Evolutionary conservation across 2,329 filamentous ascomycete genomes (phyloP).

Genomic region (Westerdykella aurantiaca): DNA sequence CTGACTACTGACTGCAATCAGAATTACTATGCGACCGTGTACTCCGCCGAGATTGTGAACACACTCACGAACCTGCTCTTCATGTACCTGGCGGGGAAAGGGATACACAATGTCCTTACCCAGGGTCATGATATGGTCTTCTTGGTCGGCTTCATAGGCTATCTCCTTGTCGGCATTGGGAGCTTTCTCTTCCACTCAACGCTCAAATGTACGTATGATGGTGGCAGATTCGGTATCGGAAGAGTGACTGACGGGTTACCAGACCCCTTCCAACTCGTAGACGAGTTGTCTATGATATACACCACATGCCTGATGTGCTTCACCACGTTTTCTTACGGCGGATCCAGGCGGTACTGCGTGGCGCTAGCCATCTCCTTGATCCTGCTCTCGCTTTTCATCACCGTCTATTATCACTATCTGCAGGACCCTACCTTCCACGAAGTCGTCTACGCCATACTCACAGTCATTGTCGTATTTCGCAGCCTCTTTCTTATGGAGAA

Average conservation of each 20-base stretch:
- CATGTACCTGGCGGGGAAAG: conserved; percentile 69
- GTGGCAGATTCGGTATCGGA: not conserved
- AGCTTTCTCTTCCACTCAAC: conserved; percentile 61
- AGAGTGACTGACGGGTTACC: not conserved
- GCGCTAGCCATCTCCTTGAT: conserved; percentile 54
- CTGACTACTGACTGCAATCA: conserved; percentile 29
- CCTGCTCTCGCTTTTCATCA: conserved; percentile 58
- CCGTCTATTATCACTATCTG: conserved; percentile 72
- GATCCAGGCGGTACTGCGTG: conserved; percentile 47
- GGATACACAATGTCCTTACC: conserved; percentile 65
- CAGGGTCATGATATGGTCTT: conserved; percentile 74
- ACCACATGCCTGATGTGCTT: conserved; percentile 63
- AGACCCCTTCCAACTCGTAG: conserved; percentile 67
- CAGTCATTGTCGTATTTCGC: conserved; percentile 62
- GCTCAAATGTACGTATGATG: conserved; percentile 50
- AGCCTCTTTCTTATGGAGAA: conserved; percentile 74
- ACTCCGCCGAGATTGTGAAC: conserved; percentile 72
- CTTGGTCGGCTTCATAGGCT: conserved; percentile 58
- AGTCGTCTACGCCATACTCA: conserved; percentile 68
- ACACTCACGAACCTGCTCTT: conserved; percentile 79
- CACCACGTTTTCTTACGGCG: conserved; percentile 69
- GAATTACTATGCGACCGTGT: conserved; percentile 70
- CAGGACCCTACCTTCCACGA: conserved; percentile 82
- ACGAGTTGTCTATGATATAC: conserved; percentile 68
- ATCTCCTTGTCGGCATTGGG: conserved; percentile 55